Evolutionary conservation across 2,329 filamentous ascomycete species (phyloP).

Genomic region (Mariannaea elegans): DNA sequence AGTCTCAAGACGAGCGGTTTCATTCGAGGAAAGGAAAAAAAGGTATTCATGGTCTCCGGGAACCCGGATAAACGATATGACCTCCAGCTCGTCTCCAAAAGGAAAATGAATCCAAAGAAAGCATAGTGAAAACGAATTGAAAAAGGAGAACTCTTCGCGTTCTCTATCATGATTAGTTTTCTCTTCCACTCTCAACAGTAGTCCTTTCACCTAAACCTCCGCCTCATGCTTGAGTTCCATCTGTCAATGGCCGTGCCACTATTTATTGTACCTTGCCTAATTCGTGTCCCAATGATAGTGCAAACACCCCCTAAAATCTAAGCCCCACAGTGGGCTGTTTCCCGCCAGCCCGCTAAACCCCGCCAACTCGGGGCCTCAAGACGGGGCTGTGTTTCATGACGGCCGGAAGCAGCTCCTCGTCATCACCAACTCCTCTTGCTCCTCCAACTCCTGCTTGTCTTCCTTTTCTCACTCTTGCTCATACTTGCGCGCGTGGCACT

Average conservation of each 20-base stretch:
- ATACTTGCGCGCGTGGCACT: background rate
- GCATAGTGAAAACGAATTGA: too few species aligned
- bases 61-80: too few species aligned
- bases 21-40: too few species aligned
- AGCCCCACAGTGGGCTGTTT: background rate
- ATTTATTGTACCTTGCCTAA: too few species aligned
- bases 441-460: constrained; percentile 10
- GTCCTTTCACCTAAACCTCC: too few species aligned
- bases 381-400: constrained; percentile 20
- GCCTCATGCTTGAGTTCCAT: constrained; percentile 8
- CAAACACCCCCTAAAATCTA: constrained; percentile 3
- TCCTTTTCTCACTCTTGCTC: constrained; percentile 8
- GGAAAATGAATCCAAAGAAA: too few species aligned
- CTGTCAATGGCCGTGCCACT: background rate
- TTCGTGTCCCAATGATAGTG: background rate
- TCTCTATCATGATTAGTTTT: too few species aligned
- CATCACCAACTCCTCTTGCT: constrained; percentile 22
- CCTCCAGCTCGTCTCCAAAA: too few species aligned
- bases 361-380: constrained; percentile 5
- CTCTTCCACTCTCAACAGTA: background rate
- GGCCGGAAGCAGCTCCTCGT: constrained; percentile 16
- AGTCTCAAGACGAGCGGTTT: too few species aligned
- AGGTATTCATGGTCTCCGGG: too few species aligned
- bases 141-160: too few species aligned
- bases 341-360: background rate